Evolutionary conservation across 352 stramenopile genomes (phyloP), one percentile per base, ranked within the genome.

Genomic region (Blastocystis sp.): DNA sequence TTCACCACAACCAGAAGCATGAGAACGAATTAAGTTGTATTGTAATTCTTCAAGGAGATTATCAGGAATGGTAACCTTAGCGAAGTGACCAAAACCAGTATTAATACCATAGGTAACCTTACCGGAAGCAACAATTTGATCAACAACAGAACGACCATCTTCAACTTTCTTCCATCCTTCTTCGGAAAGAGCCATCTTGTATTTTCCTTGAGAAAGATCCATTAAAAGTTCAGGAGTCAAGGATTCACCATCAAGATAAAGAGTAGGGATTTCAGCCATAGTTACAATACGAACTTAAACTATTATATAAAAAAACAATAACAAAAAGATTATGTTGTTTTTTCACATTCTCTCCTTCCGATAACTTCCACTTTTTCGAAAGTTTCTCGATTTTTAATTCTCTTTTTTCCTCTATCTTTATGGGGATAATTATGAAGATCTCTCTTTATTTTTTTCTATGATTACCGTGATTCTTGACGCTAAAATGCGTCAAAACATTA

Each of bases 51-150:
- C 74, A 48, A 88, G 75, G 66, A 85, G 81, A 46, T 83, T 74
- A 32, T 75, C 70, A 28, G 70, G 72, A 55, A 88, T 82, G 67
- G 86, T 77, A 42, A 88, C 78, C 59, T 88, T 83, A 33, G 75
- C 84, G 70, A 86, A 88, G 49, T 84, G 72, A 0, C 80, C 80
- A 56, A 88, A 88, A 66, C 79, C 80, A 64, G 80, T 88, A 73
- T 88, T 88, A 74, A 88, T 88, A 48, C 80, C 80, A 72, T 88
- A 86, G 13, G 76, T 78, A 24, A 85, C 78, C 41, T 73, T 73
- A 19, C 69, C 75, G 65, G 80, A 77, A 62, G 80, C 73, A 40
- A 86, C 71, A 69, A 85, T 84, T 64, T 79, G 80, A 68, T 86
- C 79, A 5, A 86, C 77, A 52, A 86, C 79, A 5, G 82, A 72